Evolutionary conservation across 2,329 filamentous ascomycete species (phyloP).

Genomic region (Cercospora janseana): DNA sequence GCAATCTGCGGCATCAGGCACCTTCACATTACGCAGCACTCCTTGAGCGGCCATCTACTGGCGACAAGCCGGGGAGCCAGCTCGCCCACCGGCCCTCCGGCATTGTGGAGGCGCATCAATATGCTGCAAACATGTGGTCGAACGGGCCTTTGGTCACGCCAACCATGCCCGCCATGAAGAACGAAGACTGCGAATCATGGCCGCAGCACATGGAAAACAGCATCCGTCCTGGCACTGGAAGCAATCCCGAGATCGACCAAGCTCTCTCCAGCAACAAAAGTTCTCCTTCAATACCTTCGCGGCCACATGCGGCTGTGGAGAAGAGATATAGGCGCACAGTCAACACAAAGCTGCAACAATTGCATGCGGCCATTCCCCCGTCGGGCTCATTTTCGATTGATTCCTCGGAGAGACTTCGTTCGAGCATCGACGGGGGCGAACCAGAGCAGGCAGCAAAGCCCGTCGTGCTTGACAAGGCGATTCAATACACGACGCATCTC

Average conservation of each 20-base stretch:
- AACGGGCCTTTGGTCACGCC: background rate
- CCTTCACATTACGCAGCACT: constrained; percentile 1
- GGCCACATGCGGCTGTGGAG: constrained; percentile 25
- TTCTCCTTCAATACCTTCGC: constrained; percentile 10
- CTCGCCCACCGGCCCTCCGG: background rate
- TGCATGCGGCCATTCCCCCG: constrained; percentile 21
- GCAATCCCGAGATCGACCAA: constrained; percentile 5
- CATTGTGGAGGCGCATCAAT: background rate
- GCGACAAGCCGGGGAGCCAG: background rate
- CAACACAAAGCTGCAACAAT: constrained; percentile 24
- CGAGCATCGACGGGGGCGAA: constrained; percentile 4
- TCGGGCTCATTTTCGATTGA: constrained; percentile 19
- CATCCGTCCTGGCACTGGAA: background rate
- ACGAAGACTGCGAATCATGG: background rate
- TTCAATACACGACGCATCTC: constrained; percentile 24
- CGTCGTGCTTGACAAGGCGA: constrained; percentile 24
- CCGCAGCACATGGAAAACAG: background rate
- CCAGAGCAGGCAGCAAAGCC: constrained; percentile 22
- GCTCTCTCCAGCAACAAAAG: constrained; percentile 5
- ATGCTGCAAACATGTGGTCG: constrained; percentile 3
- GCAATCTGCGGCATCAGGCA: background rate
- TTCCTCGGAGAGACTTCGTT: constrained; percentile 5
- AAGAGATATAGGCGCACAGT: constrained; percentile 23
- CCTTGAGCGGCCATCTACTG: background rate
- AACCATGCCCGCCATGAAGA: background rate